Evolutionary conservation across 176 grass and related monocot genomes (phyloP), one percentile per base, ranked within the genome.

Genomic region (Carex littledalei): DNA sequence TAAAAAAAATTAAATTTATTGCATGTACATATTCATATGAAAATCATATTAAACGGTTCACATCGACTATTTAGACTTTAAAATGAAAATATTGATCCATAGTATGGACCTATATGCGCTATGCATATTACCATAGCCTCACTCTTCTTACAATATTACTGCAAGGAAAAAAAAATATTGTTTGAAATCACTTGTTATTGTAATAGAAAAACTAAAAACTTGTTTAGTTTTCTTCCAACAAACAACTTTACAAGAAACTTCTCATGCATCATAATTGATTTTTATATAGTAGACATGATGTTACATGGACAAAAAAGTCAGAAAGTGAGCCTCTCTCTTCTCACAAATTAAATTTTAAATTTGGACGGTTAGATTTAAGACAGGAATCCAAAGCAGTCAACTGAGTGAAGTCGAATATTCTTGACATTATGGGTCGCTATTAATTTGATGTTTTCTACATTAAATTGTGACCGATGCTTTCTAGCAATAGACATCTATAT

Each of bases 321-420:
- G 34, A 8, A 69, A 69, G 13, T 66, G 26, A 17, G 1, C 1
- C 31, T 37, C 64, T 67, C 64, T 49, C 45, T 37, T 5, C 14
- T 22, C 18, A 41, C 6, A 70, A 41, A 34, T 16, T n/a, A 18
- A 22, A 24, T 15, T 75, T 75, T 75, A 52, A 52, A 75, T 52
- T 52, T 52, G 18, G n/a, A 75, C 26, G 45, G 71, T 45, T 52
- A 20, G 9, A 75, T 15, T 75, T 5, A 52, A 75, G 71, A 75
- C 12, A 24, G 71, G 71, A 75, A 75, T 75, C 71, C 71, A 75
- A 75, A 75, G 71, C 43, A 75, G 43, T 75, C 71, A 75, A 75
- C 43, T 6, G 20, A 52, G 43, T 13, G 43, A 52, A 26, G 5
- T 50, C 50, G n/a, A 75, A 75, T 26, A 75, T 75, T 75, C 71